phyloP scores from a whole-genome alignment of 345 rosid species.

The Eucalyptus dawsonii region DNA sequence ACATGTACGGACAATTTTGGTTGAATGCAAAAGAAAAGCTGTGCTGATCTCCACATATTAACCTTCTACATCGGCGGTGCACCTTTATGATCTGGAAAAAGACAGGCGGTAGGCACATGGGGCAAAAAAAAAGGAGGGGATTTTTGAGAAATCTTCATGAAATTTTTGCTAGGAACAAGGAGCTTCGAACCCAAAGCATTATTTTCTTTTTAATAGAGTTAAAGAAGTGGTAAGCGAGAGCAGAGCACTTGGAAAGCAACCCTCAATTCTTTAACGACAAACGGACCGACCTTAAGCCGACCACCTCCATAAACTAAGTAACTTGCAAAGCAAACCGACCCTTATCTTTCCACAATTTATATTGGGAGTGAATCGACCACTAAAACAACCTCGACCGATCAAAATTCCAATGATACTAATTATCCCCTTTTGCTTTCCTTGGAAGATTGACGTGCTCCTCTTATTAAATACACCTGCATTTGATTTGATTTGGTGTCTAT shows the following conservation, averaged over 20 bases:
- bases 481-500: neutral
- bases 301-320: neutral
- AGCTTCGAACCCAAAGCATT: neutral
- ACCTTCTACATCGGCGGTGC: neutral
- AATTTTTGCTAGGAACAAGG: neutral
- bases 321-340: neutral
- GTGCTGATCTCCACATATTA: neutral
- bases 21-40: neutral
- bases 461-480: neutral
- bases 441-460: neutral
- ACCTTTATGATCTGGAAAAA: neutral
- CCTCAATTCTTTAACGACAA: neutral
- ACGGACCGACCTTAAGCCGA: neutral
- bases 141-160: neutral
- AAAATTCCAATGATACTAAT: neutral
- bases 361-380: neutral
- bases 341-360: neutral
- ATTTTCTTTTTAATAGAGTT: neutral
- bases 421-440: neutral
- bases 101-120: neutral
- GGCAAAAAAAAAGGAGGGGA: neutral
- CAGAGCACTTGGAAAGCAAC: neutral
- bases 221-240: neutral
- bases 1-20: neutral
- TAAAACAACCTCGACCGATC: neutral